Conservation (phyloP, 192 early-diverging fungal genomes). For the Podila minutissima region DNA sequence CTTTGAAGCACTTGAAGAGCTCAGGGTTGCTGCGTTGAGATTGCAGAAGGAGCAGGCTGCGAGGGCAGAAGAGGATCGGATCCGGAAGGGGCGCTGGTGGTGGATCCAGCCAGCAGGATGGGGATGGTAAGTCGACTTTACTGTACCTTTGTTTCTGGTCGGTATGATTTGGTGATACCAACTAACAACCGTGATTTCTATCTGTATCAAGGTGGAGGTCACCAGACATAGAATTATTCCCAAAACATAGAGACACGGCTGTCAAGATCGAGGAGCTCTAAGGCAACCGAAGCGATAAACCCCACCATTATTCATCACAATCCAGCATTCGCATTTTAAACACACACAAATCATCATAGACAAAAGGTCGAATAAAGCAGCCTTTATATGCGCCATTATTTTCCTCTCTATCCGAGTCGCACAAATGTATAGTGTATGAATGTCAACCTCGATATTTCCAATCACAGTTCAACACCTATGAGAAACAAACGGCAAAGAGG, state of each 20-base stretch:
- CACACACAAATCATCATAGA: no score
- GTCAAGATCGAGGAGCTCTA: conserved; percentile 42
- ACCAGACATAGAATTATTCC: conserved; percentile 17
- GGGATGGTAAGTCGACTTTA: conserved; percentile 39
- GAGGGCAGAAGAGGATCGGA: conserved; percentile 15
- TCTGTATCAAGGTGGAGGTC: conserved; percentile 32
- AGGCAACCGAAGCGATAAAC: not conserved
- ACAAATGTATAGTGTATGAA: no score
- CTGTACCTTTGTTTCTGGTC: not conserved
- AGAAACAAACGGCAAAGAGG: not conserved
- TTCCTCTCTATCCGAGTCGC: not conserved
- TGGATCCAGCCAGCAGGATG: conserved; percentile 41
- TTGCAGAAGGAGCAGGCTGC: conserved; percentile 32
- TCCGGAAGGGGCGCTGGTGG: conserved; percentile 39
- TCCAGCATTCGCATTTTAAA: not conserved
- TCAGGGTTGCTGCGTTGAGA: conserved; percentile 30
- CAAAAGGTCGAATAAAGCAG: no score
- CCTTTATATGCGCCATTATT: no score
- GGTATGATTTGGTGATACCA: no score
- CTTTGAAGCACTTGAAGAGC: conserved; percentile 56
- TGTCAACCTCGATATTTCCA: not conserved
- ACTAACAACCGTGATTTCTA: no score
- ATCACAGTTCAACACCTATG: conserved; percentile 1
- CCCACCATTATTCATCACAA: not conserved
- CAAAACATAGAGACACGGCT: conserved; percentile 26